Conservation (phyloP, 768 basidiomycete genomes). For the Tylopilus plumbeoviolaceoides region DNA sequence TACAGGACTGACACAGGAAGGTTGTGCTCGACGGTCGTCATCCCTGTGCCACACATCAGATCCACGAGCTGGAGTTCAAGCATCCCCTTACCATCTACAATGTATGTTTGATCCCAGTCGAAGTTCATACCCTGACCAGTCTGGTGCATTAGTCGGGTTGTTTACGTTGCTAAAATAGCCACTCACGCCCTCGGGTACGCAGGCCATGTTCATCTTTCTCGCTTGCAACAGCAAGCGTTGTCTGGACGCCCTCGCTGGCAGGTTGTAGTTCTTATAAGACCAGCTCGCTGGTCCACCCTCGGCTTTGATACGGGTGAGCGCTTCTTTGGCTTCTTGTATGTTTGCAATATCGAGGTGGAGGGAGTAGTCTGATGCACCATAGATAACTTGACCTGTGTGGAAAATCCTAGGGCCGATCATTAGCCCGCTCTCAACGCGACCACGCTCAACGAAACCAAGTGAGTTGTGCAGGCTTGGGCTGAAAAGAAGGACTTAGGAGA, state of each 20-base stretch:
- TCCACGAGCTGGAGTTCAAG: background rate
- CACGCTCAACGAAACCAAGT: slow-evolving; percentile 60
- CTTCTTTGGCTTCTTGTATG: slow-evolving; percentile 58
- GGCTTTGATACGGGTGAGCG: slow-evolving; percentile 62
- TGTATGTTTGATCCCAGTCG: slow-evolving; percentile 78
- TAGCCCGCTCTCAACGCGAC: slow-evolving; percentile 63
- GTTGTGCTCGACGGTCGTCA: slow-evolving; percentile 74
- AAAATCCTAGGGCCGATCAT: slow-evolving; percentile 70
- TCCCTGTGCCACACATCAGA: slow-evolving; percentile 39
- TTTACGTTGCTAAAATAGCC: background rate
- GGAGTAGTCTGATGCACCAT: slow-evolving; percentile 44
- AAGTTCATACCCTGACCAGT: slow-evolving; percentile 59
- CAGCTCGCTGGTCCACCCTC: slow-evolving; percentile 68
- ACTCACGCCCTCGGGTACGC: slow-evolving; percentile 65
- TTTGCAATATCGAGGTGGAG: slow-evolving; percentile 63
- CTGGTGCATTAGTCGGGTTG: background rate
- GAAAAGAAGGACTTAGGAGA: background rate
- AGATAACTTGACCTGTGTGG: slow-evolving; percentile 61
- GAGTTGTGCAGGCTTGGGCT: slow-evolving; percentile 67
- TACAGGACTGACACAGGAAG: slow-evolving; percentile 62
- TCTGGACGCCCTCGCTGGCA: slow-evolving; percentile 64
- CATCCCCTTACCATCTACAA: slow-evolving; percentile 58
- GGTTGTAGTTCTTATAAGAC: slow-evolving; percentile 77
- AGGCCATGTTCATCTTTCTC: slow-evolving; percentile 60
- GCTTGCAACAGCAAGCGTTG: slow-evolving; percentile 63